Percentiles rank a stretch among this genome's conserved stretches.
These are phyloP conservation scores for Dalbergia cochinchinensis DNA, from an alignment of 306 rosid species.

Conservation along the genomic window DNA sequence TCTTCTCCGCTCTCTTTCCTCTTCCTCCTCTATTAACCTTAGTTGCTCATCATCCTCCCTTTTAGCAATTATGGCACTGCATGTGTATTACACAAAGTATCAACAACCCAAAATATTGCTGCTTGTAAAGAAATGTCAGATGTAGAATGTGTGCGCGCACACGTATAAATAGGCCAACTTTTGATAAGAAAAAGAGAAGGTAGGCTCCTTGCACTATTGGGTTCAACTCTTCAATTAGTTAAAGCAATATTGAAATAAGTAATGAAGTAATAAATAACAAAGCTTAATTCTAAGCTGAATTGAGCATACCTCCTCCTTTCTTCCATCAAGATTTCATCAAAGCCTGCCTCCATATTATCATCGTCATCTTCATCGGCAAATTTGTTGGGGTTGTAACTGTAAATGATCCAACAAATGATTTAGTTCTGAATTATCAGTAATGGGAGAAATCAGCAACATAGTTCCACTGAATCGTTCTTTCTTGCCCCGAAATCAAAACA, in stretches of 20 bases:
- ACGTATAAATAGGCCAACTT: neutral
- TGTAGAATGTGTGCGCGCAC: too few relatives aligned
- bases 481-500: neutral
- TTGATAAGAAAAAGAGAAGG: neutral
- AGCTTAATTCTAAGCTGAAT: neutral
- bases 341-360: conserved; percentile 82
- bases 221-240: conserved; percentile 11
- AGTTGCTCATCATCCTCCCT: conserved; percentile 75
- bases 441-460: neutral
- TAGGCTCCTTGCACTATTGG: conserved; percentile 1
- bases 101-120: conserved; percentile 1
- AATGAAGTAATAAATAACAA: neutral
- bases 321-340: conserved; percentile 75
- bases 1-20: conserved; percentile 58
- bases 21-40: conserved; percentile 66
- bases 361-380: conserved; percentile 65
- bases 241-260: neutral
- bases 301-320: conserved; percentile 66
- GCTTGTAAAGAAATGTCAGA: neutral
- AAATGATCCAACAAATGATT: conserved; percentile 22
- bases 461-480: neutral
- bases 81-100: conserved; percentile 20
- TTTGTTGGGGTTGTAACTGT: conserved; percentile 69
- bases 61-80: conserved; percentile 61
- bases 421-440: neutral